phyloP scores from a whole-genome alignment of 1,284 basidiomycete genomes.

The Ceratobasidium theobromae region DNA sequence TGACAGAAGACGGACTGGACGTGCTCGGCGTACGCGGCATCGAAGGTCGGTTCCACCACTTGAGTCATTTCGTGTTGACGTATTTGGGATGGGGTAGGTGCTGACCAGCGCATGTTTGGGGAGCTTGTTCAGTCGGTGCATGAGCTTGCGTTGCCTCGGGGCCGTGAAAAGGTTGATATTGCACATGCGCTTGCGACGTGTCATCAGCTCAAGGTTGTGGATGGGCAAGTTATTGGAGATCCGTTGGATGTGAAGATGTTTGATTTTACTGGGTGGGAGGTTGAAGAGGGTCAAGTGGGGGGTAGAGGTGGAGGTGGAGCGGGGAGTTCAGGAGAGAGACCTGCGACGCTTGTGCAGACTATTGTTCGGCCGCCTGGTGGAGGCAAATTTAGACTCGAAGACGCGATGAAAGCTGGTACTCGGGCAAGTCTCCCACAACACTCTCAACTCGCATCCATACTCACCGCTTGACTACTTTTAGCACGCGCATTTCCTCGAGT shows the following conservation, averaged over 20 bases:
- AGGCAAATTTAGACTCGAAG: conserved; percentile 85
- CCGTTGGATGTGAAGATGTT: conserved; percentile 98
- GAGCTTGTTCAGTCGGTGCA: conserved; percentile 87
- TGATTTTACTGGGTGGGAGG: conserved; percentile 91
- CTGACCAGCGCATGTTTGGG: conserved; percentile 62
- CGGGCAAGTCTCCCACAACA: conserved; percentile 55
- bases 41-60: conserved; percentile 51
- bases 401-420: conserved; percentile 79
- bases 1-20: conserved; percentile 97
- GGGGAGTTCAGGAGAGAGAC: conserved; percentile 67
- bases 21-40: conserved; percentile 89
- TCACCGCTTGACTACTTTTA: conserved; percentile 43
- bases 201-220: conserved; percentile 91
- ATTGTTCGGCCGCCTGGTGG: conserved; percentile 95
- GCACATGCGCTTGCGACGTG: conserved; percentile 94
- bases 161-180: conserved; percentile 74
- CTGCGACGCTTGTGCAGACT: conserved; percentile 91
- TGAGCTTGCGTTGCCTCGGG: conserved; percentile 73
- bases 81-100: not conserved
- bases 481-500: conserved; percentile 93
- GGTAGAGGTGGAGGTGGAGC: conserved; percentile 61
- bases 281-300: conserved; percentile 83
- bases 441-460: not conserved
- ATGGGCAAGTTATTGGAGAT: conserved; percentile 89
- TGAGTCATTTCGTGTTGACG: conserved; percentile 46